These are phyloP conservation scores for Hansenula lynferdii DNA, from an alignment of 1,139 yeast species.

Conservation along the genomic window DNA sequence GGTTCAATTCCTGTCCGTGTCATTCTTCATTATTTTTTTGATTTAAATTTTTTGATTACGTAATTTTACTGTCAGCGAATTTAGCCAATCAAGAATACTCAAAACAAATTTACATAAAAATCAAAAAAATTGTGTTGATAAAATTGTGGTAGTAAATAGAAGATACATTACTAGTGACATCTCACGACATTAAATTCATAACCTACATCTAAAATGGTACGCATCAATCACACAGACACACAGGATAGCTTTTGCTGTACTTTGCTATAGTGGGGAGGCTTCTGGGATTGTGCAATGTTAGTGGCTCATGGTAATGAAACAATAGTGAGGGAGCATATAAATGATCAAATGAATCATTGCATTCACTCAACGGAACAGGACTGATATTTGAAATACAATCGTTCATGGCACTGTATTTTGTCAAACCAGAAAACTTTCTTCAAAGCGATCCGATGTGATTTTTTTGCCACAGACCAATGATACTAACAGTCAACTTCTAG, in stretches of 20 bases:
- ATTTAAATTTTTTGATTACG: too few species aligned
- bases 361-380: too few species aligned
- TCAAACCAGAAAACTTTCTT: background rate
- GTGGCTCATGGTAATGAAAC: too few species aligned
- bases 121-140: slow-evolving; percentile 9
- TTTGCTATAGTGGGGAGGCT: too few species aligned
- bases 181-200: background rate
- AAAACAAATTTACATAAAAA: slow-evolving; percentile 20
- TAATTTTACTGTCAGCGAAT: background rate
- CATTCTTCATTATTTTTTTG: slow-evolving; percentile 33
- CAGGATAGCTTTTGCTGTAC: too few species aligned
- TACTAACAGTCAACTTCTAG: slow-evolving; percentile 14
- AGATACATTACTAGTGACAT: background rate
- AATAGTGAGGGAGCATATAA: too few species aligned
- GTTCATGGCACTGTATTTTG: too few species aligned
- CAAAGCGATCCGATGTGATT: too few species aligned
- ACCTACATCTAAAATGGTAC: slow-evolving; percentile 8
- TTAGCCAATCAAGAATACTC: slow-evolving; percentile 20
- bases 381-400: too few species aligned
- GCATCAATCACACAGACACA: background rate
- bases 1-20: slow-evolving; percentile 76
- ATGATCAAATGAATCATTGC: too few species aligned
- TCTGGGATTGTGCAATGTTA: too few species aligned
- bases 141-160: background rate
- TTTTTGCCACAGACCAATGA: too few species aligned